A percentile compares a stretch with the other conserved stretches of the same genome.
phyloP scores from a whole-genome alignment of 2,329 filamentous ascomycete genomes.

The Nemania sp. region DNA sequence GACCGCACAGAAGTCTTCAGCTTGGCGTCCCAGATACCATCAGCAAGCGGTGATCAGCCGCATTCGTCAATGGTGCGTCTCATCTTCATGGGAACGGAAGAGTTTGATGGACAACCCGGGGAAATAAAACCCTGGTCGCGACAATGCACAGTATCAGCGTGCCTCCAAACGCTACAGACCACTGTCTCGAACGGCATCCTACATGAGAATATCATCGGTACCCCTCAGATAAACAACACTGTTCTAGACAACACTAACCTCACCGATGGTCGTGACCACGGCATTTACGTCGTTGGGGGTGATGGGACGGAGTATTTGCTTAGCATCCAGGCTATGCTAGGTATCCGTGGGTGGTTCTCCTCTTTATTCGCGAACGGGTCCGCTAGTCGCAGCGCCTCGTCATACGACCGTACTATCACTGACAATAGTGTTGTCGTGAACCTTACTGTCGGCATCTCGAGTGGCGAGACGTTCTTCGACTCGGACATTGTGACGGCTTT shows the following conservation, averaged over 20 bases:
- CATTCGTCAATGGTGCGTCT: slow-evolving; percentile 51
- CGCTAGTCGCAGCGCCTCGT: slow-evolving; percentile 44
- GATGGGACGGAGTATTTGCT: slow-evolving; percentile 43
- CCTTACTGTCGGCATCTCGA: slow-evolving; percentile 51
- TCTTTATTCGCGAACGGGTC: slow-evolving; percentile 49
- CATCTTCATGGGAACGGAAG: slow-evolving; percentile 53
- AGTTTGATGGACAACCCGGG: slow-evolving; percentile 41
- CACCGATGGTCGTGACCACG: slow-evolving; percentile 37
- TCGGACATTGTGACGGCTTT: slow-evolving; percentile 55
- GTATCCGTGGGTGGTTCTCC: slow-evolving; percentile 51
- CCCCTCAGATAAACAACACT: slow-evolving; percentile 45
- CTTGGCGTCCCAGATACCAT: slow-evolving; percentile 50
- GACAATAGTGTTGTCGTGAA: slow-evolving; percentile 49
- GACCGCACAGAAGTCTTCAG: slow-evolving; percentile 49
- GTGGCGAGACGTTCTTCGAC: slow-evolving; percentile 52
- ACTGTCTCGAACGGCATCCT: slow-evolving; percentile 48
- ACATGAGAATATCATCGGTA: slow-evolving; percentile 42
- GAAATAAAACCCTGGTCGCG: slow-evolving; percentile 49
- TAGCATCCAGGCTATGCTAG: slow-evolving; percentile 48
- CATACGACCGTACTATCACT: slow-evolving; percentile 48
- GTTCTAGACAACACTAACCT: slow-evolving; percentile 43
- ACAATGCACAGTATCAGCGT: slow-evolving; percentile 49
- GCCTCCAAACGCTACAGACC: slow-evolving; percentile 49
- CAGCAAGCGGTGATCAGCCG: slow-evolving; percentile 44
- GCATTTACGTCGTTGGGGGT: slow-evolving; percentile 41